Base-by-base conservation (phyloP, 2,329 filamentous ascomycete genomes). In the Chrysoporthe austroafricana region DNA sequence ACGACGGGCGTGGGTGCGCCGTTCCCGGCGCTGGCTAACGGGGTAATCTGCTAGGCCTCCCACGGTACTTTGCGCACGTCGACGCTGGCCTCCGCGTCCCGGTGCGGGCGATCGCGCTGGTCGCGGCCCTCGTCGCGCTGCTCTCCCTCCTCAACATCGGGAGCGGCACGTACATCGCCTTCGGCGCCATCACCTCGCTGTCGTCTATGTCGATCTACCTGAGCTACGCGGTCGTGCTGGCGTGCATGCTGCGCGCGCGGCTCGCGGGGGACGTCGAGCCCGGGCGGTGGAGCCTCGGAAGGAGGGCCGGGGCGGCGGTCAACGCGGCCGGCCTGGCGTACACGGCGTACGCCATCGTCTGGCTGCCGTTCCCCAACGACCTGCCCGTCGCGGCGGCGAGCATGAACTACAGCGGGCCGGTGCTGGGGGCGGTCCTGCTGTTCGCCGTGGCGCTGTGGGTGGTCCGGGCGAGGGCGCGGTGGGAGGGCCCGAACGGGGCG, bases 121-220 rank as follows among this genome's bases (percentile, higher is more conserved):
- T 76, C 9, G 74, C 74, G 42, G 63, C 72, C 2, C 73, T 80
- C 44, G 75, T 77, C 26, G 70, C 77, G 58, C 36, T 77, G 14
- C 72, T 82, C 13, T 74, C 78, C 26, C 71, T 79, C 4, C 75
- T 81, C 60, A 81, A 81, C 60, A 75, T 82, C 62, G 79, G 77
- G 14, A 77, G 75, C 21, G 75, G 74, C 11, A 75, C 77, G 2
- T 72, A 73, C 57, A 69, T 71, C 36, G 80, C 79, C 1, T 77
- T 82, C 21, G 75, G 74, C 21, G 80, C 79, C 8, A 77, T 81
- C 43, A 75, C 78, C 13, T 75, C 79, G 2, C 73, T 82, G 32
- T 77, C 76, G 21, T 77, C 77, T 3, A 32, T 72, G 18, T 66
- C 66, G 2, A 62, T 71, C 21, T 72, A 72, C 34, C 3, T 72